Evolutionary conservation across 2,329 filamentous ascomycete genomes (phyloP), one percentile per base, ranked within the genome.

Genomic region (Podosphaera fusca): DNA sequence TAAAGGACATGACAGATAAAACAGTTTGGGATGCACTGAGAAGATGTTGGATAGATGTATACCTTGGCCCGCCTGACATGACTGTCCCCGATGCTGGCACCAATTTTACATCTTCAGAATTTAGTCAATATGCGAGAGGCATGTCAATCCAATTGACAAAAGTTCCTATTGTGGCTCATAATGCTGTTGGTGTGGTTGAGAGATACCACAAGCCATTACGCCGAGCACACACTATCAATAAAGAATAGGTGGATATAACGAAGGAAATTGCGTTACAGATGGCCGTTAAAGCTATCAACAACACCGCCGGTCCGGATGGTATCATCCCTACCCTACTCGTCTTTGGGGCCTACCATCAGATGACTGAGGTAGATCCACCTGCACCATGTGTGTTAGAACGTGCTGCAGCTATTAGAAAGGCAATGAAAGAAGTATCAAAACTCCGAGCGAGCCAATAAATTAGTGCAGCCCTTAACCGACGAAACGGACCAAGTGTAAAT

Each of bases 241-340:
- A 60, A 40, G 56, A 54, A 3, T 57, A 55, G 50, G 56, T 50
- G 4, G 57, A 60, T 49, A 33, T 60, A 9, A 2, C 36, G 3
- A 58, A 55, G 6, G 12, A 38, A 38, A 38, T 38, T 38, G 35
- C 35, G 10, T 38, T 5, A 5, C 5, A 38, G 35, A 38, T 5
- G 10, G 35, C 35, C 10, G 10, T 38, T 38, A 38, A 38, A 38
- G 35, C 10, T 6, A 38, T 38, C 10, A 38, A 38, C 35, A 1
- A 38, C 35, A 38, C 35, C 1, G 35, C 35, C 10, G 6, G 35
- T 38, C 6, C 35, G 35, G 1, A 38, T 38, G 10, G 10, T 5
- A 10, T 38, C 6, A 38, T 38, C 10, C 35, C 35, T 38, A 38
- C 35, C 35, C 10, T 5, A 38, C 35, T 38, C 6, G 35, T 38